Base-by-base conservation (phyloP, 192 early-diverging fungal species). In the Coemansia sp. region DNA sequence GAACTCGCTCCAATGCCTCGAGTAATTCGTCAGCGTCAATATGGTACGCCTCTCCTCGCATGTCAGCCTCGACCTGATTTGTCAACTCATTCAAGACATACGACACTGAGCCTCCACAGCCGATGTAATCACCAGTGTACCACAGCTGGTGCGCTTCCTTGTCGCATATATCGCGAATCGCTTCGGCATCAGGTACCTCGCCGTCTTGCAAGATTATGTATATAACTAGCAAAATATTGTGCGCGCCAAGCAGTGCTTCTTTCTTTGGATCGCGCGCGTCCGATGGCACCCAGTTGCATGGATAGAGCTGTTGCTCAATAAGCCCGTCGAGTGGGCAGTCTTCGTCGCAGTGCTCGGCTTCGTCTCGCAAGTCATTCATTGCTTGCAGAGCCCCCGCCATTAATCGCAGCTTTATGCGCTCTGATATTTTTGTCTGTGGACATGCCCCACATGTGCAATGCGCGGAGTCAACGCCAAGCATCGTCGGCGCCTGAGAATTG, bases 221-320 rank as follows among this genome's bases (percentile, higher is more conserved):
- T 10, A 82, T 77, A 24, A 82, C 75, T 2, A 74, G 39, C 42
- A 82, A 60, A 4, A 82, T 77, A 66, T 73, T 77, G 67, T 71
- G 66, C 5, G 72, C 74, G 21, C 79, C 79, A 34, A 77, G 63
- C 2, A 82, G 74, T 6, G 63, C 68, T 35, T 82, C 79, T 21
- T 59, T 35, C 10, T 33, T 61, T 50, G 75, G 67, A 7, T 71
- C 64, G 14, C 62, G 54, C 2, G 63, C 74, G 33, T 70, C 33
- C 6, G 65, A 63, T 9, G 79, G 79, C 8, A 82, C 63, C 74
- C 71, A 77, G 69, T 77, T 82, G 59, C 68, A 77, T 29, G 79
- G 79, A 24, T 82, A 82, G 19, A 56, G 62, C 37, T 72, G 70
- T 3, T 67, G 67, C 17, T 62, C 14, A 37, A 59, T 45, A n/a